Evolutionary conservation across 2,329 filamentous ascomycete species (phyloP).

Genomic region (Hypoxylon sp.): DNA sequence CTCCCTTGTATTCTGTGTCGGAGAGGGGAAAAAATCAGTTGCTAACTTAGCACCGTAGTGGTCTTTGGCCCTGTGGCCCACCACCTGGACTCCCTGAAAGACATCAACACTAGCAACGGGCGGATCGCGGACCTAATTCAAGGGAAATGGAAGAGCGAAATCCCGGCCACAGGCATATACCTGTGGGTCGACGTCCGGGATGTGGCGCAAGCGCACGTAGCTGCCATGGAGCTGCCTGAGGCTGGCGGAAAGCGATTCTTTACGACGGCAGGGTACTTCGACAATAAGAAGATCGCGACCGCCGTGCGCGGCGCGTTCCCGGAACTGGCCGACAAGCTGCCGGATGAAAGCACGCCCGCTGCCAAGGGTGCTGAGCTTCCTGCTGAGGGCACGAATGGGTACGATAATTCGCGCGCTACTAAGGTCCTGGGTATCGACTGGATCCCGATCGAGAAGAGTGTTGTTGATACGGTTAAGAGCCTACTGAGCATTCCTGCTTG

Average conservation of each 20-base stretch:
- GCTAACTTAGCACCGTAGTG: slow-evolving; percentile 15
- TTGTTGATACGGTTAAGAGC: slow-evolving; percentile 75
- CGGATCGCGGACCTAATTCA: slow-evolving; percentile 66
- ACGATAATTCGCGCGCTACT: slow-evolving; percentile 71
- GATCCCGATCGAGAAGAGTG: slow-evolving; percentile 72
- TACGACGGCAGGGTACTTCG: slow-evolving; percentile 63
- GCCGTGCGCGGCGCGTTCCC: slow-evolving; percentile 65
- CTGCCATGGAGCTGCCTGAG: slow-evolving; percentile 64
- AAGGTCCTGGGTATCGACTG: slow-evolving; percentile 75
- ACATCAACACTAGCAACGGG: slow-evolving; percentile 69
- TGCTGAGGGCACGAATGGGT: slow-evolving; percentile 63
- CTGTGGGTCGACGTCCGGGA: slow-evolving; percentile 72
- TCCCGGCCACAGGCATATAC: slow-evolving; percentile 61
- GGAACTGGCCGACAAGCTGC: slow-evolving; percentile 64
- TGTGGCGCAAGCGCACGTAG: slow-evolving; percentile 67
- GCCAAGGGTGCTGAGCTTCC: slow-evolving; percentile 61
- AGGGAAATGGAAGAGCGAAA: slow-evolving; percentile 63
- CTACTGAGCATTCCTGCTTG: slow-evolving; percentile 65
- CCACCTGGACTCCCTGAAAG: slow-evolving; percentile 61
- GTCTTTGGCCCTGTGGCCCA: slow-evolving; percentile 69
- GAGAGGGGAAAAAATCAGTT: background rate
- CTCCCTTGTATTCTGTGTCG: background rate
- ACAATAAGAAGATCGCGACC: slow-evolving; percentile 62
- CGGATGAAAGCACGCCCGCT: slow-evolving; percentile 55
- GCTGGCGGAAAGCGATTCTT: slow-evolving; percentile 68